A percentile compares a stretch with the other conserved stretches of the same genome.
These are phyloP conservation scores for Metahyphopichia silvanorum DNA, from an alignment of 805 yeast species.

Conservation along the genomic window DNA sequence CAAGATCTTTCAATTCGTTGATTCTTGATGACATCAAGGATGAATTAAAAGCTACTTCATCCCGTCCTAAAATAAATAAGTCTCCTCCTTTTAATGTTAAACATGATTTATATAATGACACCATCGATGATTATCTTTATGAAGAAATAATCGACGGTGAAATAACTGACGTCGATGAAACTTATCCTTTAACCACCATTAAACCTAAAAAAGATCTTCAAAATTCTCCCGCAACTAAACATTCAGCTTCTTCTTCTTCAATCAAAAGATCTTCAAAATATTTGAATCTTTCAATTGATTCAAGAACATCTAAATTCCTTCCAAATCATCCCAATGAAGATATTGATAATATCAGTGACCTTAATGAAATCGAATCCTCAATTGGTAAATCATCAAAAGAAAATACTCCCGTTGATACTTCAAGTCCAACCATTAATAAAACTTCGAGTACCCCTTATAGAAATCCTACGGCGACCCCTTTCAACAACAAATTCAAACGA, in stretches of 20 bases:
- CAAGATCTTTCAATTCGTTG: constrained; percentile 41
- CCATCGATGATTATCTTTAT: constrained; percentile 18
- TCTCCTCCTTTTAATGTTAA: constrained; percentile 42
- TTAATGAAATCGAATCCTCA: constrained; percentile 22
- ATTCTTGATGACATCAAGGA: constrained; percentile 35
- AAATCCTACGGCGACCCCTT: constrained; percentile 6
- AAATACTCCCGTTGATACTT: constrained; percentile 10
- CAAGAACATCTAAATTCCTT: constrained; percentile 1
- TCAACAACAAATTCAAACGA: constrained; percentile 35
- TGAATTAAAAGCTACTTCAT: constrained; percentile 8
- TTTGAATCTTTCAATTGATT: constrained; percentile 38
- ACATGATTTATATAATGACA: constrained; percentile 21
- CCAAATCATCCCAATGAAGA: constrained; percentile 10
- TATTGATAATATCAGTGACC: constrained; percentile 19
- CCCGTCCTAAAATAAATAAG: constrained; percentile 27
- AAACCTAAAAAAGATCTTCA: not conserved
- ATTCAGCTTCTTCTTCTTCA: constrained; percentile 16
- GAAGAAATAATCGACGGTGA: too few relatives aligned
- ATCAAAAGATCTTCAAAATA: constrained; percentile 41
- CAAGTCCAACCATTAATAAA: constrained; percentile 10
- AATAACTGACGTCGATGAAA: constrained; percentile 5
- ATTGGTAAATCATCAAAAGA: constrained; percentile 5
- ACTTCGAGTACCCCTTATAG: constrained; percentile 7
- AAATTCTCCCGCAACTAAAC: not conserved
- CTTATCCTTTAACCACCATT: not conserved